Conservation (phyloP, 2,329 filamentous ascomycete species). For the Ophiocordyceps australis region DNA sequence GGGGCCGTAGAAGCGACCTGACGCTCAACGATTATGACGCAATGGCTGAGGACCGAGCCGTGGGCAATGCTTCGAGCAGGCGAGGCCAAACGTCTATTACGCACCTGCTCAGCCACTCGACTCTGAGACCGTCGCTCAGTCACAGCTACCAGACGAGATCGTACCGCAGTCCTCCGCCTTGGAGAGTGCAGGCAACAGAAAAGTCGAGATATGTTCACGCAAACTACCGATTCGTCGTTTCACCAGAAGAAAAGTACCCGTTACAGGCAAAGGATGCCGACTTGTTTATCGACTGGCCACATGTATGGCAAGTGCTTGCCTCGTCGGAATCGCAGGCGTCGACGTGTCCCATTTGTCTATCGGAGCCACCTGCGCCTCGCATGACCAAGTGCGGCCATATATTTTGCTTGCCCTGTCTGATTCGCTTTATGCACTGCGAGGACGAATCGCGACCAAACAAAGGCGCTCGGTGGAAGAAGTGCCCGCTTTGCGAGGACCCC, state of each 20-base stretch:
- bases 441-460: constrained; percentile 57
- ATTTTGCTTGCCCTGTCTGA: constrained; percentile 82
- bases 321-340: constrained; percentile 77
- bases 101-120: constrained; percentile 81
- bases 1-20: constrained; percentile 14
- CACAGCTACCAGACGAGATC: constrained; percentile 32
- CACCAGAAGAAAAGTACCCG: constrained; percentile 62
- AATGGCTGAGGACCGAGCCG: constrained; percentile 57
- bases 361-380: constrained; percentile 76
- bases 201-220: constrained; percentile 85
- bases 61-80: constrained; percentile 43
- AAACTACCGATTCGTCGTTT: constrained; percentile 93
- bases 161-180: constrained; percentile 55
- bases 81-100: constrained; percentile 95
- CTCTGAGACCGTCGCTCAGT: constrained; percentile 53
- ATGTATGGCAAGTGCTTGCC: constrained; percentile 79
- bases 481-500: constrained; percentile 85
- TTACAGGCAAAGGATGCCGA: constrained; percentile 75
- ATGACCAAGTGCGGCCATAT: constrained; percentile 98
- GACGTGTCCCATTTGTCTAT: constrained; percentile 89
- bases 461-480: constrained; percentile 76
- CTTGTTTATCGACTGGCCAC: constrained; percentile 75
- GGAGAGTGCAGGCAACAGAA: constrained; percentile 80
- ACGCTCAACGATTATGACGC: constrained; percentile 61
- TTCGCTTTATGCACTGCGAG: constrained; percentile 85